Evolutionary conservation across 2,329 filamentous ascomycete genomes (phyloP), one percentile per base, ranked within the genome.

Genomic region (Penicillium sp.): DNA sequence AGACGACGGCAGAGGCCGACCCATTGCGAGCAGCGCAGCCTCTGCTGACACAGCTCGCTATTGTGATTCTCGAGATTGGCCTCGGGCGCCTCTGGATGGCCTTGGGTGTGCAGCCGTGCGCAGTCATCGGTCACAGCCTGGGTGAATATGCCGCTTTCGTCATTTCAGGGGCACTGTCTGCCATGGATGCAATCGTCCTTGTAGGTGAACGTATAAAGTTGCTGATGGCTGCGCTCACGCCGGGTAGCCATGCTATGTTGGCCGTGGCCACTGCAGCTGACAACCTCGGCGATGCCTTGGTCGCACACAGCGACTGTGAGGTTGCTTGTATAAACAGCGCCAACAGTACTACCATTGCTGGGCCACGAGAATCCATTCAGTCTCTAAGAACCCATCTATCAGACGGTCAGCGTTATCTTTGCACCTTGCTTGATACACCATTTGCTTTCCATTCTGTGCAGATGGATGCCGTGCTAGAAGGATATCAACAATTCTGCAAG

Each of bases 191-290:
- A 0, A 58, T 93, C 51, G 86, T 85, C 59, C 78, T 92, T 3
- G 88, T 92, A 22, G 89, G 88, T 34, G 71, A 77, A 45, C 83
- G 89, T 52, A 89, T 89, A 21, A 7, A 9, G 6, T 21, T 18
- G n/a, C 9, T 21, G 1, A 21, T 40, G 16, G 38, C 38, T 7
- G 21, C 7, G 7, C 8, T 16, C 6, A 40, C 6, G n/a, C 38
- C 6, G 16, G 38, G 38, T 18, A 40, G n/a, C 8, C 38, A 40
- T 40, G n/a, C 18, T 16, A 40, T 40, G 38, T 16, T 40, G n/a
- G 16, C 38, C 21, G 38, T 21, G 16, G 3, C n/a, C 13, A 11
- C 38, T 18, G 38, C 5, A 3, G 16, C 76, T 83, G 64, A 78
- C 92, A 40, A 21, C 3, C 31, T 34, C 31, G 8, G 31, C 31